Evolutionary conservation across 2,329 filamentous ascomycete genomes (phyloP).

Genomic region (Stemphylium vesicarium): DNA sequence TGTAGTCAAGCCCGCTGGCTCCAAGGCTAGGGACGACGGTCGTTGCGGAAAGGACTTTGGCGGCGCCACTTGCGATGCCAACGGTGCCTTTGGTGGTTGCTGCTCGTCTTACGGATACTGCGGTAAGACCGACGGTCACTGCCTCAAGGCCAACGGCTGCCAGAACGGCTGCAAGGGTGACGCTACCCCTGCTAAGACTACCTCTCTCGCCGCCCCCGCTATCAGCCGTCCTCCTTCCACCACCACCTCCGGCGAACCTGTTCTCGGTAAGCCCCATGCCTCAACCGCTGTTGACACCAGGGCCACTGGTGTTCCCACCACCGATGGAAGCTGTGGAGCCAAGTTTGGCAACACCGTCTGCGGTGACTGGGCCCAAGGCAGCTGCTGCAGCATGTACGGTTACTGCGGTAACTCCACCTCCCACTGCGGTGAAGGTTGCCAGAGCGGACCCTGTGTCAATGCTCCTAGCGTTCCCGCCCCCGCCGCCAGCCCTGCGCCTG

Average conservation of each 20-base stretch:
- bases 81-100: slow-evolving; percentile 50
- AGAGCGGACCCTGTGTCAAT: slow-evolving; percentile 58
- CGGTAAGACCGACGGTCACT: slow-evolving; percentile 47
- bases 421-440: slow-evolving; percentile 64
- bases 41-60: slow-evolving; percentile 51
- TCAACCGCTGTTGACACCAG: slow-evolving; percentile 13
- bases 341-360: slow-evolving; percentile 58
- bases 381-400: slow-evolving; percentile 65
- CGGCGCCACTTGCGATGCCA: slow-evolving; percentile 49
- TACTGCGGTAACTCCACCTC: slow-evolving; percentile 59
- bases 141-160: slow-evolving; percentile 47
- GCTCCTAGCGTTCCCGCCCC: slow-evolving; percentile 50
- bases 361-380: slow-evolving; percentile 59
- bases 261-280: slow-evolving; percentile 41
- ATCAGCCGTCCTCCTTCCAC: slow-evolving; percentile 38
- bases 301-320: slow-evolving; percentile 48
- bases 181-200: slow-evolving; percentile 2
- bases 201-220: slow-evolving; percentile 17
- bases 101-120: slow-evolving; percentile 49
- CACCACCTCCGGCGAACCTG: slow-evolving; percentile 46
- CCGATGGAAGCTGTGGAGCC: slow-evolving; percentile 62
- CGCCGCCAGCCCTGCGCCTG: slow-evolving; percentile 54
- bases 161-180: slow-evolving; percentile 49
- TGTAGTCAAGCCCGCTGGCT: slow-evolving; percentile 12
- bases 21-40: slow-evolving; percentile 42